Conservation (phyloP, 345 rosid species). For the Dimocarpus longan region DNA sequence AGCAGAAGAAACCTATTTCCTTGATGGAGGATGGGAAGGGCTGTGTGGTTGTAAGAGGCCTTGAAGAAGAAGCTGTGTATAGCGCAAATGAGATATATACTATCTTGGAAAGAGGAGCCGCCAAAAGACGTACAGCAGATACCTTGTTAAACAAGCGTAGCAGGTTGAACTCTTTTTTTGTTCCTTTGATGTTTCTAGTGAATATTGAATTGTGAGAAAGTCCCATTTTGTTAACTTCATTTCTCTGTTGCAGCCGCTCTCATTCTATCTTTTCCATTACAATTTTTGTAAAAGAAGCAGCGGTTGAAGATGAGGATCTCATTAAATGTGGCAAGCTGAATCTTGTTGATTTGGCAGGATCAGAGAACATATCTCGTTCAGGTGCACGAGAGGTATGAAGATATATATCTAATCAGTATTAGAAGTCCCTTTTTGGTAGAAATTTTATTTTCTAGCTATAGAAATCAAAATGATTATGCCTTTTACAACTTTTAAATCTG, state of each 20-base stretch:
- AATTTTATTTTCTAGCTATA: background rate
- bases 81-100: constrained; percentile 87
- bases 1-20: constrained; percentile 79
- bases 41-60: constrained; percentile 85
- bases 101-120: constrained; percentile 80
- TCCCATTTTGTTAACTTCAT: constrained; percentile 10
- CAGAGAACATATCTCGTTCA: constrained; percentile 87
- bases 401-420: background rate
- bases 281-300: constrained; percentile 74
- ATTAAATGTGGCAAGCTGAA: constrained; percentile 97
- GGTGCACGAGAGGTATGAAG: constrained; percentile 75
- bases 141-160: constrained; percentile 89
- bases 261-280: constrained; percentile 93
- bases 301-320: constrained; percentile 82
- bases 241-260: constrained; percentile 66
- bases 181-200: background rate
- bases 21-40: constrained; percentile 95
- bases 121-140: constrained; percentile 85
- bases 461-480: background rate
- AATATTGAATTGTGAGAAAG: background rate
- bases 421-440: background rate
- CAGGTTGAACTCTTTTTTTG: constrained; percentile 42
- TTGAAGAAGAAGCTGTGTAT: constrained; percentile 90
- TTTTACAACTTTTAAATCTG: background rate
- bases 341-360: constrained; percentile 98